Evolutionary conservation across 2,329 filamentous ascomycete genomes (phyloP), one percentile per base, ranked within the genome.

Genomic region (Stachybotrys chlorohalonatus): DNA sequence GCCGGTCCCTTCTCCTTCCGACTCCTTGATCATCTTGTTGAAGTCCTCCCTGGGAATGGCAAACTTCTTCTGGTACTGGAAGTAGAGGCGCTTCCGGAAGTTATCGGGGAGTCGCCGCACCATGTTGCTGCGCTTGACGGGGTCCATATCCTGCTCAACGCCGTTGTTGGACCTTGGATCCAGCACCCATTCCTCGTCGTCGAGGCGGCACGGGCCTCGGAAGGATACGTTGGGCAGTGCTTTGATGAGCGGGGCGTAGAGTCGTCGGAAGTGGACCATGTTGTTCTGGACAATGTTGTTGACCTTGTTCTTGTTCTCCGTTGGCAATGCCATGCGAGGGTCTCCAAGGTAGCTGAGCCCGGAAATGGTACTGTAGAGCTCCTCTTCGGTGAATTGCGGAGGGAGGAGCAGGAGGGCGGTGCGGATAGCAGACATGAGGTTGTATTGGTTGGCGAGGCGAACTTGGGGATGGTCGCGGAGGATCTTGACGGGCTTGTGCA

Each of bases 401-500:
- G 92, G 92, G 1, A 99, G 80, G 30, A 99, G 82, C 1, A 99
- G 80, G 1, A 99, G 80, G 0, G 94, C 90, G 4, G 92, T 93
- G 55, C 94, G 89, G 6, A 97, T 78, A 3, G 95, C 95, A 8
- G 93, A 93, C 48, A 97, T 81, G 16, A 99, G 81, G 68, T 99
- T 99, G 70, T 95, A 87, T 71, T 99, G 94, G 70, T 99, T 97
- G 5, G 93, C 90, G 36, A 97, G 82, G 36, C 94, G 89, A 47
- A 99, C 91, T 52, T 86, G 86, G 1, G 94, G 90, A 65, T 99
- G 90, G 68, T 99, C 94, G 52, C 92, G 87, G 16, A 99, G 81
- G 61, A 99, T 97, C 75, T 99, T 97, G 71, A 96, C 94, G 1
- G 94, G 94, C 69, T 99, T 99, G 60, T 99, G 94, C 53, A 99